Evolutionary conservation across 768 basidiomycete genomes (phyloP).

Genomic region (Kwoniella sp.): DNA sequence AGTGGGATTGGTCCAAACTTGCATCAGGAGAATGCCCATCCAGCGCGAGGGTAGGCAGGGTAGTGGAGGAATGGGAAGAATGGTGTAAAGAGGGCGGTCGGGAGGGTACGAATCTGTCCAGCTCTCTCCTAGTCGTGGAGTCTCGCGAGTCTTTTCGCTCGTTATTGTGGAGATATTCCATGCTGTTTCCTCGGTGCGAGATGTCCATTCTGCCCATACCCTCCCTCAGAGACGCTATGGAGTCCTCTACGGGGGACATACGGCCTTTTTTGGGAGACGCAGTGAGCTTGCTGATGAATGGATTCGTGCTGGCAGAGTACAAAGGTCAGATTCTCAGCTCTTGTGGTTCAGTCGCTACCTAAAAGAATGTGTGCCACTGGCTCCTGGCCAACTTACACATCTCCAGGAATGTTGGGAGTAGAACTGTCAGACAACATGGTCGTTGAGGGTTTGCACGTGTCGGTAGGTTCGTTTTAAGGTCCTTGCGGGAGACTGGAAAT

Average conservation of each 20-base stretch:
- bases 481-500: no score
- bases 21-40: conserved; percentile 32
- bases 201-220: conserved; percentile 51
- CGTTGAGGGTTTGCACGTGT: not conserved
- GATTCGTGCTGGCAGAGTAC: conserved; percentile 34
- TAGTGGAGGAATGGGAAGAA: conserved; percentile 40
- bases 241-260: conserved; percentile 25
- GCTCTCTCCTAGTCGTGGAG: conserved; percentile 16
- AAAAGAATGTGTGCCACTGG: no score
- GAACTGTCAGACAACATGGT: conserved; percentile 18
- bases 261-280: conserved; percentile 31
- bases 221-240: conserved; percentile 36
- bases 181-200: conserved; percentile 19
- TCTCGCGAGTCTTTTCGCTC: conserved; percentile 13
- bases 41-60: conserved; percentile 42
- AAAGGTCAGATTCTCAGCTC: conserved; percentile 1
- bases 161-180: conserved; percentile 19
- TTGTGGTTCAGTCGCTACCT: not conserved
- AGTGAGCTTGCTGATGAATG: conserved; percentile 38
- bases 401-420: conserved; percentile 26
- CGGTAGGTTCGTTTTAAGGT: no score
- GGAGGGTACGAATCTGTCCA: conserved; percentile 51
- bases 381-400: conserved; percentile 36
- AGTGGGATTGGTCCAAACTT: conserved; percentile 24
- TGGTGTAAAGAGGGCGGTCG: conserved; percentile 40